These are phyloP conservation scores for Geotrichum carabidarum DNA, from an alignment of 1,139 yeast genomes.

Conservation along the genomic window DNA sequence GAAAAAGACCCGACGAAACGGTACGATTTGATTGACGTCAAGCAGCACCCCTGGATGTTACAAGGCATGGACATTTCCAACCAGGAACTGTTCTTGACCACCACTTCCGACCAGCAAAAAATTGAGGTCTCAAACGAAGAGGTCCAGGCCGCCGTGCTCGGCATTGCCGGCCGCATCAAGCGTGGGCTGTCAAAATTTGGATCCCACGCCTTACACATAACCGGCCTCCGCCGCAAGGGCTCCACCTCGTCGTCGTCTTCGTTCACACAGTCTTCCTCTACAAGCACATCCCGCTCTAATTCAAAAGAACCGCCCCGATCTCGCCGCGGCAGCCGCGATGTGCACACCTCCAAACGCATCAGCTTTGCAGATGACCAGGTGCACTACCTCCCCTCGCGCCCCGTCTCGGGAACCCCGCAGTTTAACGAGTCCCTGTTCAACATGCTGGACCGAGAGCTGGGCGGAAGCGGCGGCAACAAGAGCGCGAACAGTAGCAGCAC, in stretches of 20 bases:
- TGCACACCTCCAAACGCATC: not conserved
- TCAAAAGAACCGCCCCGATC: slow-evolving; percentile 9
- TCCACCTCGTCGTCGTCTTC: slow-evolving; percentile 20
- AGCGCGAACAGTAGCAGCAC: slow-evolving; percentile 9
- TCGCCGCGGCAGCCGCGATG: slow-evolving; percentile 1
- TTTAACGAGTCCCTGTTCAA: not conserved
- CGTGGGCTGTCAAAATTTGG: slow-evolving; percentile 45
- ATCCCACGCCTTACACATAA: slow-evolving; percentile 44
- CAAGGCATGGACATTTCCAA: slow-evolving; percentile 52
- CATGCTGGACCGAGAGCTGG: slow-evolving; percentile 2
- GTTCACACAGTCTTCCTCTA: slow-evolving; percentile 12
- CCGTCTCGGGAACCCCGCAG: not conserved
- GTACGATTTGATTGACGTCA: slow-evolving; percentile 66
- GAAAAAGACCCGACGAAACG: slow-evolving; percentile 68
- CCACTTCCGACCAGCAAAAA: slow-evolving; percentile 35
- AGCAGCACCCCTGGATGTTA: slow-evolving; percentile 71
- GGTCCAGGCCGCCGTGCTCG: slow-evolving; percentile 70
- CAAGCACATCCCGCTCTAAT: slow-evolving; percentile 8
- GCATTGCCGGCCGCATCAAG: slow-evolving; percentile 59
- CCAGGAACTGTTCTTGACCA: slow-evolving; percentile 36
- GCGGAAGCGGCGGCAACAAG: not conserved
- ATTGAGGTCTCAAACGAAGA: slow-evolving; percentile 66
- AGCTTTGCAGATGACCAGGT: not conserved
- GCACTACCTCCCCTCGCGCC: not conserved
- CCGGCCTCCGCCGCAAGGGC: slow-evolving; percentile 34